phyloP scores from a whole-genome alignment of 2,329 filamentous ascomycete species.

The Colletotrichum acutatum region DNA sequence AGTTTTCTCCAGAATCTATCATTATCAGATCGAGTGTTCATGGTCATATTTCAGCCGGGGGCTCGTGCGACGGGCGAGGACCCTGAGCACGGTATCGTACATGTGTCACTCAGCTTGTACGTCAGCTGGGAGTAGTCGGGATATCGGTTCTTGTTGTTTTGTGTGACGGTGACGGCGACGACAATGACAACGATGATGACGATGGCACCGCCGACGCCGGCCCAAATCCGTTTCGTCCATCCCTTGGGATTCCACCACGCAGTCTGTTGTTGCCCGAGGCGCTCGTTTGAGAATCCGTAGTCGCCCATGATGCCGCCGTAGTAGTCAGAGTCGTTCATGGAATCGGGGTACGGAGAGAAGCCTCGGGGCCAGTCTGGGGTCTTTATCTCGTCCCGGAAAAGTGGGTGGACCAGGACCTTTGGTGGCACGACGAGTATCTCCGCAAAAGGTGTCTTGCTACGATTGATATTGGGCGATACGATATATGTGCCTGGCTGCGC shows the following conservation, averaged over 20 bases:
- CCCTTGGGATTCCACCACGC: conserved; percentile 57
- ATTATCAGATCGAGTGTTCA: conserved; percentile 5
- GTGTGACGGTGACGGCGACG: conserved; percentile 56
- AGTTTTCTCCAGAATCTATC: conserved; percentile 58
- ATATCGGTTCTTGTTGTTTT: conserved; percentile 54
- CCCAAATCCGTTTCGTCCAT: conserved; percentile 66
- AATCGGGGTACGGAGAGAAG: conserved; percentile 21
- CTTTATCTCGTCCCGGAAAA: conserved; percentile 34
- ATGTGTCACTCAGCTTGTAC: conserved; percentile 61
- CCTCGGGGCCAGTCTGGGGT: conserved; percentile 31
- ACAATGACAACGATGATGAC: conserved; percentile 61
- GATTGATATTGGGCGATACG: conserved; percentile 7
- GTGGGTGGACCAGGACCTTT: conserved; percentile 31
- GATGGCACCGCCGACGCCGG: conserved; percentile 51
- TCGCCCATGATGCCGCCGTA: conserved; percentile 23
- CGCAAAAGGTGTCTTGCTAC: conserved; percentile 17
- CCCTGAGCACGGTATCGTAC: conserved; percentile 45
- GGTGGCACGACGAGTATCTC: conserved; percentile 33
- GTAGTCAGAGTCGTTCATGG: conserved; percentile 21
- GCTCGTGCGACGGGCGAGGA: conserved; percentile 10
- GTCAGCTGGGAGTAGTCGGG: conserved; percentile 59
- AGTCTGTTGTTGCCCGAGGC: conserved; percentile 1
- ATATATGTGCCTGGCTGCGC: conserved; percentile 28
- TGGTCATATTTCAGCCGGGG: conserved; percentile 8
- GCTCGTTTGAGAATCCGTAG: conserved; percentile 18